These are phyloP conservation scores for Myxozyma geophila DNA, from an alignment of 805 yeast genomes.

Conservation along the genomic window DNA sequence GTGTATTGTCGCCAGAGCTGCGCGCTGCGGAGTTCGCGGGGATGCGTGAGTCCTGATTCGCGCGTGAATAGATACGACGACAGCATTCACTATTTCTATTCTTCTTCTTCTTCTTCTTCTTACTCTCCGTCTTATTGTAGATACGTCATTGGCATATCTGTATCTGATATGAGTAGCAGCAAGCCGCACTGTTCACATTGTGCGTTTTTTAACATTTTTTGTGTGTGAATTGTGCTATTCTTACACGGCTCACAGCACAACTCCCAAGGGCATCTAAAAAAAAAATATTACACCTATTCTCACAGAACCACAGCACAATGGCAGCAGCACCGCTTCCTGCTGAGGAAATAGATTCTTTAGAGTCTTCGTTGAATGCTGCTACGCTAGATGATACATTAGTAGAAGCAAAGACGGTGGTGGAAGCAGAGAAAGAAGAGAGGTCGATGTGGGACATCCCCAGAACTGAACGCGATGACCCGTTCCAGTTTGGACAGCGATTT, in stretches of 20 bases:
- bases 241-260: too few species aligned
- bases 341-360: background rate
- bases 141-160: background rate
- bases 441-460: slow-evolving; percentile 36
- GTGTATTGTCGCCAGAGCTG: slow-evolving; percentile 28
- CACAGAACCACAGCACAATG: too few species aligned
- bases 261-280: too few species aligned
- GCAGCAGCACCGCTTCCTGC: too few species aligned
- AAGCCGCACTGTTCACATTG: too few species aligned
- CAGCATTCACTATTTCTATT: slow-evolving; percentile 26
- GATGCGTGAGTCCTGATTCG: slow-evolving; percentile 31
- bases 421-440: background rate
- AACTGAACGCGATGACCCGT: slow-evolving; percentile 55
- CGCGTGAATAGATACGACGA: slow-evolving; percentile 34
- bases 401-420: background rate
- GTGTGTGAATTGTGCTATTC: too few species aligned
- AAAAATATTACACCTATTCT: too few species aligned
- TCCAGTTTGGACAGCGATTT: slow-evolving; percentile 86
- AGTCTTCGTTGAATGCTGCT: background rate
- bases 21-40: slow-evolving; percentile 33
- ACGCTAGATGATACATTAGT: background rate
- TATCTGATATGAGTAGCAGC: too few species aligned
- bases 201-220: too few species aligned
- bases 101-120: background rate
- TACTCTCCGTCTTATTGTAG: background rate